These are phyloP conservation scores for Jatropha curcas DNA, from an alignment of 345 rosid species.

Conservation along the genomic window DNA sequence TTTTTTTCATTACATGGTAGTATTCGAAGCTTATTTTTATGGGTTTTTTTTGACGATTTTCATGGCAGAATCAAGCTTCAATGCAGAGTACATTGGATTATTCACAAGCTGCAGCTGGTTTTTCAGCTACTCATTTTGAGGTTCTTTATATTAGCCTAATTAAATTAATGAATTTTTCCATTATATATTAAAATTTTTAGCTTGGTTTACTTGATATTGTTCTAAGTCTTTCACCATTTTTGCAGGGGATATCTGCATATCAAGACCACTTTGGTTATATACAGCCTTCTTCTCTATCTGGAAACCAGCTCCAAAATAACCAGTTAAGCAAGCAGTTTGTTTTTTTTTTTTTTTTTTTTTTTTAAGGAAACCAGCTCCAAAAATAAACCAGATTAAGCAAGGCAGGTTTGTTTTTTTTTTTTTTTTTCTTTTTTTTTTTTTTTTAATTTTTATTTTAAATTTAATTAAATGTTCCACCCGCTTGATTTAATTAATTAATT, in stretches of 20 bases:
- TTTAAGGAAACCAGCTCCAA: no score
- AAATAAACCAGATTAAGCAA: no score
- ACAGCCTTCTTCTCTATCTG: conserved; percentile 39
- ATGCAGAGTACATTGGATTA: conserved; percentile 56
- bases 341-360: no score
- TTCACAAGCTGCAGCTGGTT: conserved; percentile 43
- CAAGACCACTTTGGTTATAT: conserved; percentile 43
- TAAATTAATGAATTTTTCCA: no score
- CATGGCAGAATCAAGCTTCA: conserved; percentile 46
- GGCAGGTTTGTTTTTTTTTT: no score
- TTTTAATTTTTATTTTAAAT: not conserved
- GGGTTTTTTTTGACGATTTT: no score
- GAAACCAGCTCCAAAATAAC: conserved; percentile 45
- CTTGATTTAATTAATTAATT: not conserved
- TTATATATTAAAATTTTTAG: not conserved
- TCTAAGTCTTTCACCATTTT: conserved; percentile 2
- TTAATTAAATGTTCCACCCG: not conserved
- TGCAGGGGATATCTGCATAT: conserved; percentile 53
- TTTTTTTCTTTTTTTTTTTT: no score
- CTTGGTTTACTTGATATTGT: not conserved
- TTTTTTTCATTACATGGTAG: not conserved
- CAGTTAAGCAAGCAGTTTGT: conserved; percentile 63
- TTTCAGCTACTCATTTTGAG: conserved; percentile 68
- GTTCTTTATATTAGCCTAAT: no score
- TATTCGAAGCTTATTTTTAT: no score